Percentiles rank a stretch among this genome's conserved stretches.
phyloP scores from a whole-genome alignment of 2,329 filamentous ascomycete genomes.

The Tolypocladium tundrense region DNA sequence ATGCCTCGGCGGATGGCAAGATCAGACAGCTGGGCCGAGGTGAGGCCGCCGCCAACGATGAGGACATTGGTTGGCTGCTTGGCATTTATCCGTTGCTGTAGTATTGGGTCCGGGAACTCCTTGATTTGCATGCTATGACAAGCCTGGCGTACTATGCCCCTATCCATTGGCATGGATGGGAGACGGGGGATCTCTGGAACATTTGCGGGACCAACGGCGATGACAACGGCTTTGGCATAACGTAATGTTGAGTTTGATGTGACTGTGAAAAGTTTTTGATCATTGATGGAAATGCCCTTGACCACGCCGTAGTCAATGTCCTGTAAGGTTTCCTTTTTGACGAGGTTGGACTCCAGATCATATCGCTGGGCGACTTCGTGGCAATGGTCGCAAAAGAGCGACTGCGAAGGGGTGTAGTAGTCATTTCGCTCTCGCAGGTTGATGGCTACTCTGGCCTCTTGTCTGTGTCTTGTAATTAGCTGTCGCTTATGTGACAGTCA shows the following conservation, averaged over 20 bases:
- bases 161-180: conserved; percentile 18
- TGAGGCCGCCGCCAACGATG: conserved; percentile 66
- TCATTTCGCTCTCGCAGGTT: conserved; percentile 60
- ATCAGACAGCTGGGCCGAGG: conserved; percentile 64
- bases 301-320: conserved; percentile 51
- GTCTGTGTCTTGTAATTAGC: conserved; percentile 14
- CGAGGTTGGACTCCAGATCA: conserved; percentile 30
- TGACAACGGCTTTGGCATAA: conserved; percentile 52
- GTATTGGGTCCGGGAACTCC: conserved; percentile 41
- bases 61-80: conserved; percentile 50
- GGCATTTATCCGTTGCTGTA: conserved; percentile 42
- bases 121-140: conserved; percentile 58
- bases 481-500: neutral
- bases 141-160: conserved; percentile 25
- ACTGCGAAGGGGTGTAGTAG: conserved; percentile 55
- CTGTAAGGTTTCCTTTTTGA: conserved; percentile 49
- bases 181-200: conserved; percentile 37
- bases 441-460: conserved; percentile 39
- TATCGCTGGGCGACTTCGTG: conserved; percentile 47
- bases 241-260: conserved; percentile 42
- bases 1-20: conserved; percentile 55
- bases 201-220: conserved; percentile 62
- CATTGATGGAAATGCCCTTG: conserved; percentile 29
- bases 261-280: conserved; percentile 54
- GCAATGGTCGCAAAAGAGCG: conserved; percentile 54